Evolutionary conservation across 2,329 filamentous ascomycete genomes (phyloP), one percentile per base, ranked within the genome.

Genomic region (Ceratocystiopsis brevicomis): DNA sequence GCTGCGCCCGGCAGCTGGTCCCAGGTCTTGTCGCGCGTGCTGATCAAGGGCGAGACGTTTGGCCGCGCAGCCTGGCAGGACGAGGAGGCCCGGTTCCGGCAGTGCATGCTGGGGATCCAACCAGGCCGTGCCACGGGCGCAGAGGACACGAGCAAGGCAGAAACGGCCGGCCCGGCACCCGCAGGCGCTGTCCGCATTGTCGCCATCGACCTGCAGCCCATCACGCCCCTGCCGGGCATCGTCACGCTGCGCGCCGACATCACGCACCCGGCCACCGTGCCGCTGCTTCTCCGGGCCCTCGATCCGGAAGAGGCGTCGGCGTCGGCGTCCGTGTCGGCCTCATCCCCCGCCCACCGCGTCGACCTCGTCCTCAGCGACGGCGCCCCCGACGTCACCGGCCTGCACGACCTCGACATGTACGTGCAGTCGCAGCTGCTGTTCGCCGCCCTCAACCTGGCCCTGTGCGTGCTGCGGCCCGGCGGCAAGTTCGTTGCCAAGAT

Each of bases 401-500:
- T 98, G 1, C 90, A 98, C 59, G 90, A 98, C 58, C 74, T 98
- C 34, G 90, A 98, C 61, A 96, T 96, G 52, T 98, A 98, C 61
- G 83, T 98, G 16, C 90, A 98, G 62, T 87, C 83, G 10, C 90
- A 96, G 61, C 71, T 98, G 10, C 78, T 98, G 41, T 95, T 92
- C 60, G 85, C 88, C 0, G 90, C 90, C 0, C 72, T 98, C 17
- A 94, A 95, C 58, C 74, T 98, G 3, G 86, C 90, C 0, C 74
- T 95, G 13, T 93, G 88, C 56, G 86, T 98, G 13, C 72, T 98
- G 6, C 48, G 47, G 38, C 87, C 87, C 0, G 90, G 90, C 38
- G 90, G 90, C 49, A 93, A 85, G 55, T 98, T 98, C 53, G 88
- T 98, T 9, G 90, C 90, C 47, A 98, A 98, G 66, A 95, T 98